Evolutionary conservation across 306 rosid species (phyloP).

Genomic region (Prosopis cineraria): DNA sequence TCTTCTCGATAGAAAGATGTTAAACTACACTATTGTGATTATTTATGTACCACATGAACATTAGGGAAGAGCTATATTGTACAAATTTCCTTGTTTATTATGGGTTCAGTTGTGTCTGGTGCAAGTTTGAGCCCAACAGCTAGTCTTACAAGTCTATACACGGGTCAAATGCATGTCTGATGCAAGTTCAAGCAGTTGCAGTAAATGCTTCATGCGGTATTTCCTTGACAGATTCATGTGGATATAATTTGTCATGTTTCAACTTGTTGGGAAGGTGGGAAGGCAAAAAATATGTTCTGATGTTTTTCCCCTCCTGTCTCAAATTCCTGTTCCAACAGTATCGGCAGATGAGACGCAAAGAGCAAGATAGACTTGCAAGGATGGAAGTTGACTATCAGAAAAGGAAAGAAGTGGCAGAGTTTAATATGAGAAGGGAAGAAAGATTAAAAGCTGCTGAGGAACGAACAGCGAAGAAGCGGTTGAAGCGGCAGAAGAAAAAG

Average conservation of each 20-base stretch:
- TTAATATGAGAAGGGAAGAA: constrained; percentile 81
- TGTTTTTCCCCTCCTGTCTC: constrained; percentile 17
- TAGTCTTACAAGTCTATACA: neutral
- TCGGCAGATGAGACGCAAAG: constrained; percentile 95
- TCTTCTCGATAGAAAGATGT: neutral
- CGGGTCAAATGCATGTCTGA: neutral
- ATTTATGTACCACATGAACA: neutral
- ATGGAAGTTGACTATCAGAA: constrained; percentile 85
- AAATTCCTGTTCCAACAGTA: constrained; percentile 55
- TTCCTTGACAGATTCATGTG: neutral
- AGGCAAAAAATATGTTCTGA: constrained; percentile 5
- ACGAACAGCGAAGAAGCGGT: constrained; percentile 79
- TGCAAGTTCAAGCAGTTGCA: neutral
- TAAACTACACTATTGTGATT: too few species aligned
- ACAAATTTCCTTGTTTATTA: too few species aligned
- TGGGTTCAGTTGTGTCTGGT: neutral
- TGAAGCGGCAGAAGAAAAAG: constrained; percentile 86
- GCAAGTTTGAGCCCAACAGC: neutral
- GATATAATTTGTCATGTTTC: neutral
- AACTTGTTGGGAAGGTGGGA: neutral
- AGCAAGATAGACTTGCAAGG: constrained; percentile 91
- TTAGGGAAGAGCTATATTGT: neutral
- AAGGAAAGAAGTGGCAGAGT: constrained; percentile 81
- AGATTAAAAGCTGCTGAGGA: constrained; percentile 85
- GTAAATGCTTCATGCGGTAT: neutral